phyloP scores from a whole-genome alignment of 2,329 filamentous ascomycete species.

The Pseudogymnoascus sp. region DNA sequence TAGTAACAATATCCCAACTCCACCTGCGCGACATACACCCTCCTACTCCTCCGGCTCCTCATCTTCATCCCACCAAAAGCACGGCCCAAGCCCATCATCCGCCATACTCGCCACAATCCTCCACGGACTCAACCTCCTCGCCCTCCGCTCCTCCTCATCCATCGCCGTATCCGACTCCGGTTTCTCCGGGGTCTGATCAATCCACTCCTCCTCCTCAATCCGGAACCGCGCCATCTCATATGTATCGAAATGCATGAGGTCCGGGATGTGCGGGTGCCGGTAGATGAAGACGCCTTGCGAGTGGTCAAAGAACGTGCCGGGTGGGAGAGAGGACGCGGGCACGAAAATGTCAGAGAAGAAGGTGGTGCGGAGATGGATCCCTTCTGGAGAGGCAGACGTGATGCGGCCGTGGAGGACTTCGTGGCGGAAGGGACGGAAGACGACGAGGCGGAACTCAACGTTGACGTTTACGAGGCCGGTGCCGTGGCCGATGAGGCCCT shows the following conservation, averaged over 20 bases:
- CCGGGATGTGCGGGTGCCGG: conserved; percentile 43
- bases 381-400: conserved; percentile 60
- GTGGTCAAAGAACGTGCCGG: conserved; percentile 66
- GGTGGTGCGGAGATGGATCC: conserved; percentile 72
- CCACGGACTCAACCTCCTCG: conserved; percentile 57
- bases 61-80: conserved; percentile 48
- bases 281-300: conserved; percentile 9
- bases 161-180: conserved; percentile 2
- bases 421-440: conserved; percentile 92
- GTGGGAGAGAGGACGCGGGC: conserved; percentile 62
- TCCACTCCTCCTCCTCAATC: conserved; percentile 82
- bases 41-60: conserved; percentile 13
- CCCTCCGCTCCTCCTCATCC: conserved; percentile 42
- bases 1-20: not conserved
- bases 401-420: conserved; percentile 86
- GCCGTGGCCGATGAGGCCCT: conserved; percentile 88
- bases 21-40: not conserved
- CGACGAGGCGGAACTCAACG: conserved; percentile 85
- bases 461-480: conserved; percentile 92
- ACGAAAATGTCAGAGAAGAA: conserved; percentile 94
- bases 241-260: conserved; percentile 76
- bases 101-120: conserved; percentile 58
- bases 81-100: conserved; percentile 51
- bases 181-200: conserved; percentile 71
- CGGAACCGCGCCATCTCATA: conserved; percentile 83